These are phyloP conservation scores for Penicillium simplicissimum DNA, from an alignment of 495 filamentous ascomycete species.

Conservation along the genomic window DNA sequence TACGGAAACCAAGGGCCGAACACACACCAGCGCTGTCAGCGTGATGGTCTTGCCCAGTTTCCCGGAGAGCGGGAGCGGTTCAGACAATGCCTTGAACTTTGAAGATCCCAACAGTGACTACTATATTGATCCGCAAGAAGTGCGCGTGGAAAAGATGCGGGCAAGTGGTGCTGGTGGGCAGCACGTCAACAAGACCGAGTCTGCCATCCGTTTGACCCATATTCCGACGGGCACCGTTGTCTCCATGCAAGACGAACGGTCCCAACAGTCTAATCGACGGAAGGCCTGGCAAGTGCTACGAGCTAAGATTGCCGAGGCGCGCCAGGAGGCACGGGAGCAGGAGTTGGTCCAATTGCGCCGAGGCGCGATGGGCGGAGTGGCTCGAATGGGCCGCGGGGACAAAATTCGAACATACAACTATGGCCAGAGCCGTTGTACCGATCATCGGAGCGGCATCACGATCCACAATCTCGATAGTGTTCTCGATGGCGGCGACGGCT, in stretches of 20 bases:
- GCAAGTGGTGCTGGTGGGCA: conserved; percentile 91
- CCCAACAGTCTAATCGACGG: conserved; percentile 85
- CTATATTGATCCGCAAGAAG: conserved; percentile 84
- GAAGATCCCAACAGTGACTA: conserved; percentile 87
- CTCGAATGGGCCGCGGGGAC: conserved; percentile 81
- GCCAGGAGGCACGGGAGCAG: conserved; percentile 83
- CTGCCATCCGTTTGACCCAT: conserved; percentile 91
- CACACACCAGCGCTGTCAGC: conserved; percentile 87
- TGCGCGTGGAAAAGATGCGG: conserved; percentile 85
- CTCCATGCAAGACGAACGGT: conserved; percentile 87
- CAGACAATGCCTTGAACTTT: conserved; percentile 59
- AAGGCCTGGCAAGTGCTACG: conserved; percentile 85
- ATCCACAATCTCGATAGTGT: conserved; percentile 82
- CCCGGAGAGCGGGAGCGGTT: conserved; percentile 53
- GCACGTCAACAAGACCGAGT: conserved; percentile 98
- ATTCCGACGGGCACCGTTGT: conserved; percentile 83
- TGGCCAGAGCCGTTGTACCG: conserved; percentile 87
- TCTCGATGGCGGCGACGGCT: conserved; percentile 65
- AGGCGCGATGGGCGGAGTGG: conserved; percentile 73
- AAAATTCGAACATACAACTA: conserved; percentile 97
- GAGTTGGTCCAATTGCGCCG: conserved; percentile 69
- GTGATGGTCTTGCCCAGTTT: conserved; percentile 91
- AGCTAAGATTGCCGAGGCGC: conserved; percentile 75
- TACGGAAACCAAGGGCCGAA: conserved; percentile 86
- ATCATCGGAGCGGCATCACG: conserved; percentile 84